phyloP scores from a whole-genome alignment of 2,329 filamentous ascomycete genomes.

The Nemania bipapillata region DNA sequence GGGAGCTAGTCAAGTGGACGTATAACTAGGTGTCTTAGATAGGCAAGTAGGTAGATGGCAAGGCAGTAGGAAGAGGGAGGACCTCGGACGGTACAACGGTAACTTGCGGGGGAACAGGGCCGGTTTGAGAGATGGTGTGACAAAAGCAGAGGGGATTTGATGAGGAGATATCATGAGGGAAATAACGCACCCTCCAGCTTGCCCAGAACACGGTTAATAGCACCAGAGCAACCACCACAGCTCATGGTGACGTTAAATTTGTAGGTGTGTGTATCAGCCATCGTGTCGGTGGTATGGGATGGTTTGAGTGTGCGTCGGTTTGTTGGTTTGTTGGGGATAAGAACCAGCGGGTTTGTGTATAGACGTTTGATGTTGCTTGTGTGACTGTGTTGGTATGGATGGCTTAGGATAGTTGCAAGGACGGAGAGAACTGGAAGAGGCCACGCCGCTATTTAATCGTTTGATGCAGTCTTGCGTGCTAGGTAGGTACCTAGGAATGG shows the following conservation, averaged over 20 bases:
- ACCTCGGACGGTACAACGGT: neutral
- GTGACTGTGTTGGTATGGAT: neutral
- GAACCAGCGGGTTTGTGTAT: neutral
- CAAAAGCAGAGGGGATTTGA: neutral
- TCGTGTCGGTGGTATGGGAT: slow-evolving; percentile 51
- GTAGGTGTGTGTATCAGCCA: slow-evolving; percentile 88
- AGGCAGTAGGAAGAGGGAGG: neutral
- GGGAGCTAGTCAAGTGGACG: neutral
- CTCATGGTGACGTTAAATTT: slow-evolving; percentile 94
- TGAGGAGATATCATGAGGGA: slow-evolving; percentile 1
- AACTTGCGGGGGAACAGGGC: neutral
- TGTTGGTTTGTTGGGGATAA: neutral
- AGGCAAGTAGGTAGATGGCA: neutral
- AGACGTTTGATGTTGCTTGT: slow-evolving; percentile 7
- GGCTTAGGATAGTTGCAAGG: neutral
- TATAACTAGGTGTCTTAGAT: neutral
- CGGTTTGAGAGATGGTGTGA: neutral
- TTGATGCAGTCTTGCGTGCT: slow-evolving; percentile 16
- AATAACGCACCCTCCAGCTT: slow-evolving; percentile 82
- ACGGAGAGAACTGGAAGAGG: slow-evolving; percentile 22
- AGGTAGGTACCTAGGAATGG: neutral
- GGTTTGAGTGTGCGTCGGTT: slow-evolving; percentile 1
- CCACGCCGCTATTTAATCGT: slow-evolving; percentile 28
- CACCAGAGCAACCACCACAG: slow-evolving; percentile 95
- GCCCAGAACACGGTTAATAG: slow-evolving; percentile 89